Evolutionary conservation across 2,329 filamentous ascomycete genomes (phyloP).

Genomic region (Westerdykella sp.): DNA sequence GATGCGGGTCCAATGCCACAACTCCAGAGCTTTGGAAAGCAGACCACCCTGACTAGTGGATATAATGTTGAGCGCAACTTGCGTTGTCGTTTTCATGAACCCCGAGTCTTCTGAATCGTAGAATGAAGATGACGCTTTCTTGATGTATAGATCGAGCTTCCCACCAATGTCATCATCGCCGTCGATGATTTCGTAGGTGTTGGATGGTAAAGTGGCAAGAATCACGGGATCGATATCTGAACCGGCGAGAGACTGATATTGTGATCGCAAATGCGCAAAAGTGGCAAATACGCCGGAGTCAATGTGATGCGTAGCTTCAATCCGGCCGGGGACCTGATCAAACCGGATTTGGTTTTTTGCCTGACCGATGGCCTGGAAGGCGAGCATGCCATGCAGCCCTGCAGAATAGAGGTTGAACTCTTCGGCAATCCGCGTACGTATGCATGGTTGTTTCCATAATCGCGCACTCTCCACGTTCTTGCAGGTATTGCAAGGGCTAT

Average conservation of each 20-base stretch:
- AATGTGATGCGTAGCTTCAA: constrained; percentile 50
- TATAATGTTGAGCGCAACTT: constrained; percentile 27
- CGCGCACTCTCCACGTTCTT: constrained; percentile 54
- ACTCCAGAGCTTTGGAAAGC: constrained; percentile 47
- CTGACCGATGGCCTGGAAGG: constrained; percentile 46
- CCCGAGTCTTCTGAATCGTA: constrained; percentile 45
- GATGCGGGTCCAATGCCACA: constrained; percentile 53
- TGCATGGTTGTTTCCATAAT: constrained; percentile 55
- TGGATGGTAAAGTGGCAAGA: constrained; percentile 17
- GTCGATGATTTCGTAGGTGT: constrained; percentile 45
- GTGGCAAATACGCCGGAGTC: constrained; percentile 44
- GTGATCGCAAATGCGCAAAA: constrained; percentile 40
- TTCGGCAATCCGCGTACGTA: constrained; percentile 53
- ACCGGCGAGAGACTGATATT: constrained; percentile 19
- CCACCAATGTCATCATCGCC: constrained; percentile 47
- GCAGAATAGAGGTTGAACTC: constrained; percentile 54
- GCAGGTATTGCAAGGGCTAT: constrained; percentile 55
- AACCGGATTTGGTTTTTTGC: constrained; percentile 46
- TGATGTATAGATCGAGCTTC: constrained; percentile 51
- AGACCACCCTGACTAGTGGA: constrained; percentile 39
- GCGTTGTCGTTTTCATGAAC: constrained; percentile 48
- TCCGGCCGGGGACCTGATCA: constrained; percentile 45
- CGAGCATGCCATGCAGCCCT: constrained; percentile 48
- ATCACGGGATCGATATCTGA: constrained; percentile 35
- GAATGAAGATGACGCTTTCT: constrained; percentile 43